Conservation (phyloP, 192 early-diverging fungal species). For the Entophlyctis luteolus region DNA sequence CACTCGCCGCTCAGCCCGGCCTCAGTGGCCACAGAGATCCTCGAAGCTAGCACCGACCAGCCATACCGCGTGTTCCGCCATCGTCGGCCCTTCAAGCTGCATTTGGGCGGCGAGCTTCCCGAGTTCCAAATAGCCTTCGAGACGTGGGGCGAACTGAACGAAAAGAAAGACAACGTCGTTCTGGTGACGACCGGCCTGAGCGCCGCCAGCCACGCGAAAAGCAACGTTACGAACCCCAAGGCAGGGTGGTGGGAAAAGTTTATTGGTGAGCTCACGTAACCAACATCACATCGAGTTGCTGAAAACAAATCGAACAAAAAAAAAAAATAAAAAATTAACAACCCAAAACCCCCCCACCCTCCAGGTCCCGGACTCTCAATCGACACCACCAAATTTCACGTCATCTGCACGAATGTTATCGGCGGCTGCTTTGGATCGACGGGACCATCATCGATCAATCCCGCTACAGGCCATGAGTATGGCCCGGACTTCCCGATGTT, state of each 20-base stretch:
- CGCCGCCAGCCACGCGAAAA: conserved; percentile 86
- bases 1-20: too few relatives aligned
- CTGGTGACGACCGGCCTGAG: conserved; percentile 93
- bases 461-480: conserved; percentile 63
- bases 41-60: too few relatives aligned
- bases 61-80: not conserved
- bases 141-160: conserved; percentile 91
- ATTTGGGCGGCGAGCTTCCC: conserved; percentile 79
- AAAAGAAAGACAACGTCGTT: conserved; percentile 75
- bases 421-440: conserved; percentile 97
- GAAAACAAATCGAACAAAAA: too few relatives aligned
- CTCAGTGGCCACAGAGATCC: too few relatives aligned
- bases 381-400: conserved; percentile 90
- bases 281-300: too few relatives aligned
- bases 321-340: not conserved
- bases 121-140: conserved; percentile 86
- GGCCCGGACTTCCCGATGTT: conserved; percentile 50
- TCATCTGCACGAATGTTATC: conserved; percentile 94
- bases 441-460: conserved; percentile 80
- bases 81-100: conserved; percentile 61
- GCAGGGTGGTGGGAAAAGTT: conserved; percentile 98
- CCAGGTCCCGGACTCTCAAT: conserved; percentile 77
- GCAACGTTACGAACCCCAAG: conserved; percentile 68
- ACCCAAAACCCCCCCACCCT: not conserved
- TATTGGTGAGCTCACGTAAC: conserved; percentile 53